phyloP scores from a whole-genome alignment of 2,329 filamentous ascomycete species.

The Raffaelea arxii region DNA sequence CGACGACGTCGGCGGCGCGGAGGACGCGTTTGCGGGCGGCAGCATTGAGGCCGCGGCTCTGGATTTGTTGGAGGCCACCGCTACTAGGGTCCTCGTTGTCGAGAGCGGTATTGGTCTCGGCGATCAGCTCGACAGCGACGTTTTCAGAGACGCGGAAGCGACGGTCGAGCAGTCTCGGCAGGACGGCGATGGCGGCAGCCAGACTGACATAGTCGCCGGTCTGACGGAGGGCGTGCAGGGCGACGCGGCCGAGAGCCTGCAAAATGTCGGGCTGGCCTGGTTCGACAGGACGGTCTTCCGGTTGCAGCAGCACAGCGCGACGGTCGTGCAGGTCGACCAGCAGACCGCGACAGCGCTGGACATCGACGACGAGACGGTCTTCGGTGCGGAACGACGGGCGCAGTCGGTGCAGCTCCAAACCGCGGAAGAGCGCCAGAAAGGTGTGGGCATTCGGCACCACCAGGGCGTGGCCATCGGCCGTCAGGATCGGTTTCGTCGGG shows the following conservation, averaged over 20 bases:
- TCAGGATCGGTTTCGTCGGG: too few species aligned
- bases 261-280: slow-evolving; percentile 11
- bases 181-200: slow-evolving; percentile 28
- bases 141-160: slow-evolving; percentile 19
- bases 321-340: slow-evolving; percentile 24
- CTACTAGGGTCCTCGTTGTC: too few species aligned
- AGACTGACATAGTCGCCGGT: slow-evolving; percentile 37
- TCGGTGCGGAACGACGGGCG: slow-evolving; percentile 14
- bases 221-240: slow-evolving; percentile 30
- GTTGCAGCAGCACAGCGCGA: slow-evolving; percentile 13
- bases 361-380: slow-evolving; percentile 17
- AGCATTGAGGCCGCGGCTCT: slow-evolving; percentile 13
- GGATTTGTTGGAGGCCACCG: slow-evolving; percentile 8
- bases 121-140: slow-evolving; percentile 23
- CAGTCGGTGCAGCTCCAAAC: slow-evolving; percentile 40
- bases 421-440: slow-evolving; percentile 58
- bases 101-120: slow-evolving; percentile 16
- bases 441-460: slow-evolving; percentile 57
- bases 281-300: background rate
- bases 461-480: slow-evolving; percentile 31
- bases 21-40: slow-evolving; percentile 18
- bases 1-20: slow-evolving; percentile 17
- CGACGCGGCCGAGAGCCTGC: slow-evolving; percentile 19
- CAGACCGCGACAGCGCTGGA: slow-evolving; percentile 13
- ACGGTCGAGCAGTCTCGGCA: slow-evolving; percentile 17